These are phyloP conservation scores for Peronospora farinosa DNA, from an alignment of 352 stramenopile species.

Conservation along the genomic window DNA sequence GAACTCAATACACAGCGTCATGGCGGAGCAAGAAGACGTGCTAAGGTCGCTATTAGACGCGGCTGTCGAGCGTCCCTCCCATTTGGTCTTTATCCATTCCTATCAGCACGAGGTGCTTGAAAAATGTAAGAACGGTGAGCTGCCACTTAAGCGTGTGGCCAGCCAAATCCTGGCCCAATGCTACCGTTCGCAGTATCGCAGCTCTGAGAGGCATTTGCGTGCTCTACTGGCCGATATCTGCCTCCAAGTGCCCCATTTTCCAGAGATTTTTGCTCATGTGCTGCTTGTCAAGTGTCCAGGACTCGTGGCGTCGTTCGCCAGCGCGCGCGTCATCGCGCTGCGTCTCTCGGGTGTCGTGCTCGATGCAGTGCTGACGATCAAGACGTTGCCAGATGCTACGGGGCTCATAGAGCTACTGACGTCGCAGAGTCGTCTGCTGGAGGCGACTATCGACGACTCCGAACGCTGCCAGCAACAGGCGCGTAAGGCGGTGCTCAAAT, in stretches of 20 bases:
- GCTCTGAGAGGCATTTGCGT: conserved; percentile 49
- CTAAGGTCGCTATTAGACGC: conserved; percentile 55
- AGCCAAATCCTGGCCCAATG: conserved; percentile 50
- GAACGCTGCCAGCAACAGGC: conserved; percentile 39
- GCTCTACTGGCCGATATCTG: conserved; percentile 37
- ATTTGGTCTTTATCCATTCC: conserved; percentile 48
- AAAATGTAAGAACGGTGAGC: conserved; percentile 49
- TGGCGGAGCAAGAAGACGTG: conserved; percentile 50
- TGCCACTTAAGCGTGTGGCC: conserved; percentile 59
- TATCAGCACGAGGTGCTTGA: conserved; percentile 63
- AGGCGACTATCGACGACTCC: conserved; percentile 47
- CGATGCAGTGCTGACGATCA: conserved; percentile 22
- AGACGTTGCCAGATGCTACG: conserved; percentile 6
- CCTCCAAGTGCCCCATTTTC: conserved; percentile 35
- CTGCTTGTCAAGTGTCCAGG: conserved; percentile 31
- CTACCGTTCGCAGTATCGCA: conserved; percentile 51
- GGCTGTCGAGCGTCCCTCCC: conserved; percentile 41
- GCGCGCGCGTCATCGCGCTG: conserved; percentile 47
- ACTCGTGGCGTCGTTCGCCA: conserved; percentile 48
- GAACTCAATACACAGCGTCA: conserved; percentile 7
- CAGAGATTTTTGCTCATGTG: conserved; percentile 44
- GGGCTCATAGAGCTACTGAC: conserved; percentile 49
- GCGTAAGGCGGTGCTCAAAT: conserved; percentile 34
- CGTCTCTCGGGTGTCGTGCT: conserved; percentile 55
- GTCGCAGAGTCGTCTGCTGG: conserved; percentile 47